Percentiles rank a stretch among this genome's conserved stretches.
phyloP scores from a whole-genome alignment of 2,329 filamentous ascomycete genomes.

The Colletotrichum musicola region DNA sequence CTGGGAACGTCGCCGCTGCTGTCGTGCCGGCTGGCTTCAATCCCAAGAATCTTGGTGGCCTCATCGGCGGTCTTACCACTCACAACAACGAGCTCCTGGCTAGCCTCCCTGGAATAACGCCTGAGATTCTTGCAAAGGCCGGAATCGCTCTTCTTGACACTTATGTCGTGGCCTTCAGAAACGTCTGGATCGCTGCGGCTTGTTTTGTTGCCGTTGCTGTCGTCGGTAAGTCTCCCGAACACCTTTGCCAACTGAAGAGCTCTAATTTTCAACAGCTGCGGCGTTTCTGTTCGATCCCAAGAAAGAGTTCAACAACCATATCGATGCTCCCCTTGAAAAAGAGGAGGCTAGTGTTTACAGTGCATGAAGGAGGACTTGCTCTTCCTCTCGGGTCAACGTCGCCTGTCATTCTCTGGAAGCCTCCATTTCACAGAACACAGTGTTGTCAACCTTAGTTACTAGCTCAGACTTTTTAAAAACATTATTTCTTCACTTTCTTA shows the following conservation, averaged over 20 bases:
- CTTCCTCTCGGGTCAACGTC: too few relatives aligned
- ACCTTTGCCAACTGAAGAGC: background rate
- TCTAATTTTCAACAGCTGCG: background rate
- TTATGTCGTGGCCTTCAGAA: slow-evolving; percentile 46
- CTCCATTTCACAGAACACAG: too few relatives aligned
- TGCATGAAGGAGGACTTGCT: slow-evolving; percentile 15
- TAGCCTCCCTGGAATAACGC: slow-evolving; percentile 46
- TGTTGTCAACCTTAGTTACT: too few relatives aligned
- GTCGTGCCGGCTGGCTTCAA: slow-evolving; percentile 48
- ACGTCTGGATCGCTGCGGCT: slow-evolving; percentile 49
- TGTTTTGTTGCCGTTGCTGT: slow-evolving; percentile 47
- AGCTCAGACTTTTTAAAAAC: too few relatives aligned
- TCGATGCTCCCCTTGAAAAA: slow-evolving; percentile 53
- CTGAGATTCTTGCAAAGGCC: slow-evolving; percentile 46
- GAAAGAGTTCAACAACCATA: slow-evolving; percentile 53
- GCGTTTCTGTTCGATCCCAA: slow-evolving; percentile 46
- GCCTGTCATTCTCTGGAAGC: too few relatives aligned
- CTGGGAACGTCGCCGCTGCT: slow-evolving; percentile 48
- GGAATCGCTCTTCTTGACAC: slow-evolving; percentile 44
- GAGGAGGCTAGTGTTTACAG: slow-evolving; percentile 39
- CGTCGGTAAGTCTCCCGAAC: slow-evolving; percentile 41
- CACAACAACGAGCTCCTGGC: slow-evolving; percentile 45
- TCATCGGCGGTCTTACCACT: slow-evolving; percentile 45
- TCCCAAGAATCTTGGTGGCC: slow-evolving; percentile 39
- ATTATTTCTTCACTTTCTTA: too few relatives aligned